Percentiles rank a stretch among this genome's conserved stretches.
These are phyloP conservation scores for Angophora floribunda DNA, from an alignment of 345 rosid species.

Conservation along the genomic window DNA sequence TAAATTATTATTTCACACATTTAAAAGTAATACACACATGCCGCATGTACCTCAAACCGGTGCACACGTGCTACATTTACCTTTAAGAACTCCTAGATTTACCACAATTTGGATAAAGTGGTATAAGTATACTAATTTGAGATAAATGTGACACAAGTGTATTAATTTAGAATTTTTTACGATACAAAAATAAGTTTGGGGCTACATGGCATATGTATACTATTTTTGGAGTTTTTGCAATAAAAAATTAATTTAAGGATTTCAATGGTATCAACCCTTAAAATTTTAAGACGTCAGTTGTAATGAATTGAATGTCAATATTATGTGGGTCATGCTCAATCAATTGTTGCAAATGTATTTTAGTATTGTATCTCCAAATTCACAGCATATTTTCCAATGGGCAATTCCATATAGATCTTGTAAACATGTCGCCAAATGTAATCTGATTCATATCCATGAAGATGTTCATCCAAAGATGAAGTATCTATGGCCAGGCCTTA, in stretches of 20 bases:
- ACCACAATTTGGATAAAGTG: no score
- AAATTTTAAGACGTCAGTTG: background rate
- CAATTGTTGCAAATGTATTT: background rate
- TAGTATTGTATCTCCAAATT: background rate
- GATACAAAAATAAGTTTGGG: background rate
- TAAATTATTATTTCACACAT: background rate
- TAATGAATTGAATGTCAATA: background rate
- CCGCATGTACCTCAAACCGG: background rate
- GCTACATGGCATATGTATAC: background rate
- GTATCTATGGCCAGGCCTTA: background rate
- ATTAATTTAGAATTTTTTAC: fast-evolving
- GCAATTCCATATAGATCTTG: background rate
- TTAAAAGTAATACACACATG: fast-evolving
- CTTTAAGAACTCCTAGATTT: no score
- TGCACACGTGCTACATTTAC: background rate
- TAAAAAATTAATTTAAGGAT: background rate
- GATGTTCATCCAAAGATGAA: background rate
- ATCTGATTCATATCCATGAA: background rate
- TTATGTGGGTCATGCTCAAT: background rate
- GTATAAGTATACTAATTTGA: background rate
- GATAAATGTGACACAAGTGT: background rate
- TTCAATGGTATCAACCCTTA: background rate
- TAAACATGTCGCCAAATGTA: background rate
- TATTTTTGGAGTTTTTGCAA: background rate
- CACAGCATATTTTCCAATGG: background rate